A percentile compares a stretch with the other conserved stretches of the same genome.
phyloP scores from a whole-genome alignment of 2,329 filamentous ascomycete genomes.

The Cryphonectria parasitica region DNA sequence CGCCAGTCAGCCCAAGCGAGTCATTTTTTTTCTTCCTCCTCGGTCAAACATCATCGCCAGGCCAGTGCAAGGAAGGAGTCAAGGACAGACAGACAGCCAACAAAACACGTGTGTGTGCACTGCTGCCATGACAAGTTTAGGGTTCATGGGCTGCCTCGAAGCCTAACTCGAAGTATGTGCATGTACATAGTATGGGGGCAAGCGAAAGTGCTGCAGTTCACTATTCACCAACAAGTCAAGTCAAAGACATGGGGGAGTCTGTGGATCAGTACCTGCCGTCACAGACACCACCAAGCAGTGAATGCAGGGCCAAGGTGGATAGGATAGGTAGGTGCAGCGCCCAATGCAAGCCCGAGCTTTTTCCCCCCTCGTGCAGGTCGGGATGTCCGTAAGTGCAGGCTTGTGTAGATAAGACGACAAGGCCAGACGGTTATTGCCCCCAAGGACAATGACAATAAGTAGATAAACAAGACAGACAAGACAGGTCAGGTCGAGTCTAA shows the following conservation, averaged over 20 bases:
- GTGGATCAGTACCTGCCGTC: not conserved
- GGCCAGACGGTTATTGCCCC: not conserved
- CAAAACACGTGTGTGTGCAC: not conserved
- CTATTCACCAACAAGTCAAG: not conserved
- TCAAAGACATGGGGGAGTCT: not conserved
- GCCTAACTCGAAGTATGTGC: not conserved
- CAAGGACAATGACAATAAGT: not conserved
- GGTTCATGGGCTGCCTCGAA: not conserved
- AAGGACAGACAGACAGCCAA: no score
- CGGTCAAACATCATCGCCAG: constrained; percentile 18
- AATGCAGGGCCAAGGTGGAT: not conserved
- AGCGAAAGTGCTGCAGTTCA: not conserved
- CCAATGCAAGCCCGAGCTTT: constrained; percentile 2
- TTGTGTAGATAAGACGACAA: constrained; percentile 5
- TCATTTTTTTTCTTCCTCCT: constrained; percentile 10
- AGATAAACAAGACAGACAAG: not conserved
- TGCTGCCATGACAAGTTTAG: not conserved
- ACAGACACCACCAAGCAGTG: constrained; percentile 1
- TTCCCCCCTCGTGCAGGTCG: not conserved
- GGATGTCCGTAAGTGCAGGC: constrained; percentile 7
- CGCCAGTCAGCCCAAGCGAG: constrained; percentile 25
- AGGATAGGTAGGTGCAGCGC: not conserved
- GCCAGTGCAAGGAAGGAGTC: not conserved
- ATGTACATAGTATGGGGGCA: not conserved
- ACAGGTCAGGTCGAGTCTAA: not conserved